Evolutionary conservation across 441 rosid genomes (phyloP), one percentile per base, ranked within the genome.

Genomic region (Rhodomyrtus psidioides): DNA sequence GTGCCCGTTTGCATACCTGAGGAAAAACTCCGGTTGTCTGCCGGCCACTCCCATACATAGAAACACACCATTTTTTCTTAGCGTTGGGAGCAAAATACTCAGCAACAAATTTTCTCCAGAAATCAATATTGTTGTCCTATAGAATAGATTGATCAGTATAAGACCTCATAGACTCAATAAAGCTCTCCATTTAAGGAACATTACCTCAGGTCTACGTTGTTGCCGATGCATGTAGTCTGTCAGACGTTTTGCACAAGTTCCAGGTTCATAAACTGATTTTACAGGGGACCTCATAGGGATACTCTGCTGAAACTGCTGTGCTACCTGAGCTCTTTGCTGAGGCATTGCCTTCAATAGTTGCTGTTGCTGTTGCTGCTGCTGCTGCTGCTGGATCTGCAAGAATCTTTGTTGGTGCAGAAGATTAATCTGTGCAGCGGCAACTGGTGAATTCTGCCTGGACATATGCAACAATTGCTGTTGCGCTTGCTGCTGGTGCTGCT

Each of bases 1-100:
- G 59, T 55, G 56, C n/a, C 56, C 55, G 58, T 82, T 53, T 30
- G 75, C 92, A 86, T 51, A 95, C 98, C 96, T 95, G 98, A 82
- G 97, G 96, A 70, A 93, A 93, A 90, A 94, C 98, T 84, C 98
- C 98, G 58, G 91, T 90, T 44, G 97, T 88, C 90, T 94, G 98
- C 30, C 95, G 89, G 85, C 94, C 94, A 91, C 92, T 93, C 89
- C 98, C 98, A 82, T 95, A 95, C 95, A 95, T 91, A 46, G 97
- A 95, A 88, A 95, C 98, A 89, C 98, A 95, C 97, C 96, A 94
- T 86, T 92, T 94, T 91, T 95, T 95, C 91, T 91, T 95, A 62
- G 97, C 96, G 81, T 94, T 88, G 26, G 94, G 95, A 65, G 95
- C 96, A 83, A 92, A 95, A 92, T 89, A 94, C 84, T 95, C 98